These are phyloP conservation scores for Colletotrichum horii DNA, from an alignment of 2,329 filamentous ascomycete genomes.

Conservation along the genomic window DNA sequence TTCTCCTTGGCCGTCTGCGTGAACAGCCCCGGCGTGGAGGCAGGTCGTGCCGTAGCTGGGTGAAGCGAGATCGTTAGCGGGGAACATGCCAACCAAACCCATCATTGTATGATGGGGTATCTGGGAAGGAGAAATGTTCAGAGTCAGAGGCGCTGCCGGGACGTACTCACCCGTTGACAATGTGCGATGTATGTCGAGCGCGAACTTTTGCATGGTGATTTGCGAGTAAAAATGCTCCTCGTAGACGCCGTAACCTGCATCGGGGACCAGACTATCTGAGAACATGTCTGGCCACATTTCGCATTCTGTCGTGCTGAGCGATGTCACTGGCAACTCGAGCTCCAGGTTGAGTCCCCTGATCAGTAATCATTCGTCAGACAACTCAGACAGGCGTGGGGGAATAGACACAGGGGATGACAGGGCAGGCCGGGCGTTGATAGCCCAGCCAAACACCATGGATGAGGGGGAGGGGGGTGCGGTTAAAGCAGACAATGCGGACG, in stretches of 20 bases:
- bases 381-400: neutral
- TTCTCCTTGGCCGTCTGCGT: neutral
- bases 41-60: neutral
- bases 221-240: slow-evolving; percentile 66
- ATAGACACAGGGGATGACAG: neutral
- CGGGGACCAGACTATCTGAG: neutral
- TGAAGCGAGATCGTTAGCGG: neutral
- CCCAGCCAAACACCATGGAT: neutral
- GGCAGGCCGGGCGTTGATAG: neutral
- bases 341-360: slow-evolving; percentile 60
- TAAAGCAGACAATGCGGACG: neutral
- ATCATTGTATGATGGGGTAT: neutral
- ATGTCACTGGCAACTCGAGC: slow-evolving; percentile 61
- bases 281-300: slow-evolving; percentile 42
- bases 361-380: neutral
- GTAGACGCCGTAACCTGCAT: slow-evolving; percentile 40
- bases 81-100: neutral
- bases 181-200: slow-evolving; percentile 55
- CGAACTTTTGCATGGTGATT: slow-evolving; percentile 59
- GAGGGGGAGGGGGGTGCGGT: neutral
- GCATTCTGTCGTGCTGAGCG: slow-evolving; percentile 57
- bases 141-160: neutral
- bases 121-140: neutral
- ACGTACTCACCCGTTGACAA: slow-evolving; percentile 55
- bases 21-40: neutral